Conservation (phyloP, 2,329 filamentous ascomycete species). For the Alternaria sp. region DNA sequence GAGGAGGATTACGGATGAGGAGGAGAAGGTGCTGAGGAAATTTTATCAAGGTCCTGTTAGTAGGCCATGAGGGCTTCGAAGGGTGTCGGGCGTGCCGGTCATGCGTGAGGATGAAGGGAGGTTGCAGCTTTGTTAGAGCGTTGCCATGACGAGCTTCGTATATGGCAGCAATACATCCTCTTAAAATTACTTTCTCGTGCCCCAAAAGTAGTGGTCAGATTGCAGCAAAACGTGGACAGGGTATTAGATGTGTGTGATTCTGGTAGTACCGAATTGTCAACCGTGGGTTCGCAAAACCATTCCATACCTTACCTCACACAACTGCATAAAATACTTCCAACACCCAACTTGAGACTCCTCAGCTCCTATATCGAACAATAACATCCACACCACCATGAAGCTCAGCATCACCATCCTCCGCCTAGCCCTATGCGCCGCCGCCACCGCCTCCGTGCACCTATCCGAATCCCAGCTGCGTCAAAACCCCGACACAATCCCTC, state of each 20-base stretch:
- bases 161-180: background rate
- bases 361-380: background rate
- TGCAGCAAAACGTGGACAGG: background rate
- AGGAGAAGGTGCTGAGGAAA: constrained; percentile 12
- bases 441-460: background rate
- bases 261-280: background rate
- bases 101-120: background rate
- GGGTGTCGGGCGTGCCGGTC: background rate
- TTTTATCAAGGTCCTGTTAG: constrained; percentile 10
- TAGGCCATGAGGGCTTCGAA: background rate
- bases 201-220: background rate
- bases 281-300: background rate
- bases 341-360: background rate
- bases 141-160: background rate
- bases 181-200: background rate
- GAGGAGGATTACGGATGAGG: constrained; percentile 32
- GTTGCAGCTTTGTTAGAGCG: background rate
- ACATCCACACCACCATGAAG: background rate
- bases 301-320: fast-evolving
- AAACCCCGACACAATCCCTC: background rate
- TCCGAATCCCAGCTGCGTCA: background rate
- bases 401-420: background rate
- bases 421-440: background rate
- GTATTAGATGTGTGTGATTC: background rate
- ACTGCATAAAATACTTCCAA: background rate